phyloP scores from a whole-genome alignment of 1,284 basidiomycete genomes.

The Gomphus bonarii region DNA sequence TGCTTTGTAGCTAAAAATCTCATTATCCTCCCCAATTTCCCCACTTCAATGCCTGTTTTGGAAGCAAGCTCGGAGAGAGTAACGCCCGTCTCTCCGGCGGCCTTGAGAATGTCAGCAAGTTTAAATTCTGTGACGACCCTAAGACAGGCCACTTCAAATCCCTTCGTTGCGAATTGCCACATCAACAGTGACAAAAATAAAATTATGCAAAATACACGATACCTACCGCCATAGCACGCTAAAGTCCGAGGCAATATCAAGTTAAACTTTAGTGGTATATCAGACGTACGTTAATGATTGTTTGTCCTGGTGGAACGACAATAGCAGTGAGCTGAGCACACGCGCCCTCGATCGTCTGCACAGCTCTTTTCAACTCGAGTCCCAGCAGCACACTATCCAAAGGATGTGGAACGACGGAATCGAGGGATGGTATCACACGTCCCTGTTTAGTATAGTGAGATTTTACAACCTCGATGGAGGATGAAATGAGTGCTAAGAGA shows the following conservation, averaged over 20 bases:
- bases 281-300: slow-evolving; percentile 22
- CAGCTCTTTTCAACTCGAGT: slow-evolving; percentile 9
- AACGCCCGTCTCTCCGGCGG: slow-evolving; percentile 22
- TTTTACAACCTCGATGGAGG: not conserved
- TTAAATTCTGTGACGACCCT: slow-evolving; percentile 20
- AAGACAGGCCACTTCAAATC: slow-evolving; percentile 20
- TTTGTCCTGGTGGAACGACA: slow-evolving; percentile 23
- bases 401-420: not conserved
- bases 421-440: not conserved
- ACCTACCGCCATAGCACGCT: not conserved
- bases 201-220: not conserved
- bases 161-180: not conserved
- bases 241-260: too few relatives aligned
- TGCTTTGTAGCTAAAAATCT: slow-evolving; percentile 27
- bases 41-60: slow-evolving; percentile 20
- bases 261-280: not conserved
- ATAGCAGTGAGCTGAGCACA: slow-evolving; percentile 23
- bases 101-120: slow-evolving; percentile 23
- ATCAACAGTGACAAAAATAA: not conserved
- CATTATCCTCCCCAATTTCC: slow-evolving; percentile 26
- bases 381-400: not conserved
- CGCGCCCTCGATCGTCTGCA: slow-evolving; percentile 23
- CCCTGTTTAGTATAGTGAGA: not conserved
- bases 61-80: slow-evolving; percentile 22
- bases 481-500: not conserved